Evolutionary conservation across 2,329 filamentous ascomycete species (phyloP), one percentile per base, ranked within the genome.

Genomic region (Fusarium virguliforme): DNA sequence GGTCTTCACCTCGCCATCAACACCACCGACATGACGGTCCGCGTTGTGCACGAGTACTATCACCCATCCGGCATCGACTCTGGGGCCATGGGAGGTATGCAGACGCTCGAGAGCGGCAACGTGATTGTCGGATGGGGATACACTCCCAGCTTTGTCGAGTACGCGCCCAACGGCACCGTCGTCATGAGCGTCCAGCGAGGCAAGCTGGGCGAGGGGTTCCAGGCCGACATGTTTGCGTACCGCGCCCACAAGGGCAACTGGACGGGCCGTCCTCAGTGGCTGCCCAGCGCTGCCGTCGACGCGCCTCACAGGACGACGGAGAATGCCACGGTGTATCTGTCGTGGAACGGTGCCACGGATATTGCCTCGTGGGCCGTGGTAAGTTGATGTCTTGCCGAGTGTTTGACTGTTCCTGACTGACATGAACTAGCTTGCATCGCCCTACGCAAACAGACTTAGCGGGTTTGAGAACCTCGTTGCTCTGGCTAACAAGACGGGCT

Each of bases 331-430:
- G 64, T 78, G 9, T 78, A 71, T 50, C 62, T 79, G 18, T 78
- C 77, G 24, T 79, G 77, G 77, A 79, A 79, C 66, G 77, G 77
- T 15, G 77, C 77, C 8, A 79, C 77, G 1, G 77, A 78, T 28
- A 64, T 79, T 32, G 67, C 63, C 22, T 64, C 63, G 15, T 79
- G 77, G 77, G 74, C 70, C 30, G 65, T 79, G 56, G 76, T 78
- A 63, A 73, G 76, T 74, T 34, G 26, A 60, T 35, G 54, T 56
- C 59, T 32, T 40, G 41, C 41, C 55, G 56, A 64, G 35, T 38
- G 51, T 58, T 55, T 59, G 54, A 38, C 58, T 41, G 28, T 67
- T 18, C 18, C 18, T 18, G 18, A 56, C 72, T 76, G 69, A 76
- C 67, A 38, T 53, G 10, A 13, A 34, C 13, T 56, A 77, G 74